phyloP scores from a whole-genome alignment of 2,329 filamentous ascomycete species.

The Penicillium italicum region DNA sequence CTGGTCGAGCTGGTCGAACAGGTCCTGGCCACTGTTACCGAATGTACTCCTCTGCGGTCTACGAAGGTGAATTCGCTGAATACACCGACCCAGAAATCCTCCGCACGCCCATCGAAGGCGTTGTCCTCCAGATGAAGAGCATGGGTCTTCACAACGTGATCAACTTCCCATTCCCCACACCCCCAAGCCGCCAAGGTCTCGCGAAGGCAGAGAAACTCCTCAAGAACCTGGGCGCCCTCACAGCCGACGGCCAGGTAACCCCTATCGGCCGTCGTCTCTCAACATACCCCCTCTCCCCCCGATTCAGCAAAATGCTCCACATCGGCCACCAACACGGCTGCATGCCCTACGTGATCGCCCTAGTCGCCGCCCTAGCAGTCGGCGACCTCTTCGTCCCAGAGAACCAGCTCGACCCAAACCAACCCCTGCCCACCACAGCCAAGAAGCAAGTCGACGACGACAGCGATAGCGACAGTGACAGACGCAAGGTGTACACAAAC shows the following conservation, averaged over 20 bases:
- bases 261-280: conserved; percentile 76
- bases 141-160: conserved; percentile 88
- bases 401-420: conserved; percentile 64
- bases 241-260: conserved; percentile 69
- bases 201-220: conserved; percentile 82
- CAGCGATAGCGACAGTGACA: conserved; percentile 39
- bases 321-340: conserved; percentile 80
- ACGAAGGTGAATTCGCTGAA: conserved; percentile 77
- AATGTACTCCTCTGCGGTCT: conserved; percentile 90
- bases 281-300: conserved; percentile 82
- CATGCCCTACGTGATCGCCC: conserved; percentile 77
- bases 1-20: conserved; percentile 91
- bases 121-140: conserved; percentile 89
- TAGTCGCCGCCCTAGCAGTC: conserved; percentile 84
- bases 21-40: conserved; percentile 94
- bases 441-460: conserved; percentile 37
- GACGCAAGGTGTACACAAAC: conserved; percentile 51
- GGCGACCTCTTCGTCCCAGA: conserved; percentile 84
- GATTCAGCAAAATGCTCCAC: conserved; percentile 87
- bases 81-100: conserved; percentile 86
- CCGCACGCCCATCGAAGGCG: conserved; percentile 84
- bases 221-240: conserved; percentile 78
- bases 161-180: conserved; percentile 94
- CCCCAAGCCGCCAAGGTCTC: conserved; percentile 72
- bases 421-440: neutral